Percentiles rank a stretch among this genome's conserved stretches.
Evolutionary conservation across 768 basidiomycete genomes (phyloP).

Genomic region (Mycena maculata): DNA sequence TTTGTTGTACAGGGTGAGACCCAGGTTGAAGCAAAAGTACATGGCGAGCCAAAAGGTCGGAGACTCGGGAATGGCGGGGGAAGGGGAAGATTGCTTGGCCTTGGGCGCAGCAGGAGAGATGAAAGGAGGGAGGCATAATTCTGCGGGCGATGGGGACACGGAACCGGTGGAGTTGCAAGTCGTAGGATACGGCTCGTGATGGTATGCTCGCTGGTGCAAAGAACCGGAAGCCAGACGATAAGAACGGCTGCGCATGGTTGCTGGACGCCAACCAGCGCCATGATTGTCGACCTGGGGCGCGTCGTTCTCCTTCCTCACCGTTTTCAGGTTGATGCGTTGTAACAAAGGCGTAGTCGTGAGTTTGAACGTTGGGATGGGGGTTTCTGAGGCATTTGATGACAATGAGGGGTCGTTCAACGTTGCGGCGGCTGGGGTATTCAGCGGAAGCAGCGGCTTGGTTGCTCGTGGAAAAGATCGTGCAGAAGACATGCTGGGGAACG

Average conservation of each 20-base stretch:
- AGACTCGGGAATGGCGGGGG: constrained; percentile 31
- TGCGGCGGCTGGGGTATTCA: neutral
- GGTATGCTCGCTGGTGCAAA: constrained; percentile 34
- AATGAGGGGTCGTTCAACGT: constrained; percentile 14
- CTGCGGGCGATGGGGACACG: constrained; percentile 24
- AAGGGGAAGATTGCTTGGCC: constrained; percentile 10
- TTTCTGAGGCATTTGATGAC: constrained; percentile 28
- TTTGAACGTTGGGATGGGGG: constrained; percentile 20
- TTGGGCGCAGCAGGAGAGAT: constrained; percentile 27
- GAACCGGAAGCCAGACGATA: constrained; percentile 15
- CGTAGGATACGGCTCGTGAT: constrained; percentile 36
- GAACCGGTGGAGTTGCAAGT: constrained; percentile 11
- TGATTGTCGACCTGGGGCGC: neutral
- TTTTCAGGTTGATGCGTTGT: constrained; percentile 21
- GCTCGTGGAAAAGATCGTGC: constrained; percentile 18
- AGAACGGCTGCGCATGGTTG: constrained; percentile 14
- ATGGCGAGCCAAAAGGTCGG: constrained; percentile 73
- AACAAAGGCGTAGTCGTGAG: constrained; percentile 12
- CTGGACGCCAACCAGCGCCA: constrained; percentile 1
- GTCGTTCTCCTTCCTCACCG: constrained; percentile 12
- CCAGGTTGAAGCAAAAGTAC: constrained; percentile 93
- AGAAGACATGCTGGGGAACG: constrained; percentile 19
- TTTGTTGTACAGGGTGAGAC: constrained; percentile 96
- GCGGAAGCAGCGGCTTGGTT: constrained; percentile 28
- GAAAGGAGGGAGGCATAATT: constrained; percentile 30